These are phyloP conservation scores for Aquilaria sinensis DNA, from an alignment of 345 rosid species.

Conservation along the genomic window DNA sequence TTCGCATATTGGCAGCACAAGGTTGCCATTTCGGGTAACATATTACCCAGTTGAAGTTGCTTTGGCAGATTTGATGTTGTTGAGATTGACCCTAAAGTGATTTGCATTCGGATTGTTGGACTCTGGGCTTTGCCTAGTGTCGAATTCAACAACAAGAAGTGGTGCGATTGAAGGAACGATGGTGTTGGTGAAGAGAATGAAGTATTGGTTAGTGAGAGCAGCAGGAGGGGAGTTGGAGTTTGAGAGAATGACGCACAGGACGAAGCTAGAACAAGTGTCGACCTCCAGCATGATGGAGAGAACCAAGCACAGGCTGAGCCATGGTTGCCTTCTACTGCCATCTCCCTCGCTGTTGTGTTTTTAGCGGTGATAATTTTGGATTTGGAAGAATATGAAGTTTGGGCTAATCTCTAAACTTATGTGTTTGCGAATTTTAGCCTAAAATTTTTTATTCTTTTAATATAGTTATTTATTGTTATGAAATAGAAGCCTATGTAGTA, in stretches of 20 bases:
- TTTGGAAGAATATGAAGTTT: too few species aligned
- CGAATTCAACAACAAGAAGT: slow-evolving; percentile 74
- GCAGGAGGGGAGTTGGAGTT: slow-evolving; percentile 68
- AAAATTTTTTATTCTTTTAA: too few species aligned
- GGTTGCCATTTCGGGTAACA: slow-evolving; percentile 37
- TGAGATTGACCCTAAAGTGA: slow-evolving; percentile 75
- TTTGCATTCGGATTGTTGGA: slow-evolving; percentile 59
- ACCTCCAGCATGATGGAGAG: slow-evolving; percentile 40
- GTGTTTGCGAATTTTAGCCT: too few species aligned
- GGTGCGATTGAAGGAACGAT: slow-evolving; percentile 38
- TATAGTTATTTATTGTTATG: too few species aligned
- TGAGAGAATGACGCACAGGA: slow-evolving; percentile 79
- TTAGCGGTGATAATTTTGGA: too few species aligned
- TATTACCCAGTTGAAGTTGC: slow-evolving; percentile 48
- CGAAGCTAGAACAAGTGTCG: slow-evolving; percentile 70
- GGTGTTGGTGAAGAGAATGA: slow-evolving; percentile 56
- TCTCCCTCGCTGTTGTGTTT: too few species aligned
- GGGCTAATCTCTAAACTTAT: too few species aligned
- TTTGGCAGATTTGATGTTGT: slow-evolving; percentile 35
- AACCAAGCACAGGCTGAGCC: slow-evolving; percentile 12
- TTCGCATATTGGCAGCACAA: slow-evolving; percentile 60
- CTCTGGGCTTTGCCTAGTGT: slow-evolving; percentile 61
- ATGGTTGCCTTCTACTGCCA: too few species aligned
- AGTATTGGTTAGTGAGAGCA: slow-evolving; percentile 65
- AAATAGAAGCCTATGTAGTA: too few species aligned